Conservation (phyloP, 495 filamentous ascomycete genomes). For the Lasiosphaeria miniovina region DNA sequence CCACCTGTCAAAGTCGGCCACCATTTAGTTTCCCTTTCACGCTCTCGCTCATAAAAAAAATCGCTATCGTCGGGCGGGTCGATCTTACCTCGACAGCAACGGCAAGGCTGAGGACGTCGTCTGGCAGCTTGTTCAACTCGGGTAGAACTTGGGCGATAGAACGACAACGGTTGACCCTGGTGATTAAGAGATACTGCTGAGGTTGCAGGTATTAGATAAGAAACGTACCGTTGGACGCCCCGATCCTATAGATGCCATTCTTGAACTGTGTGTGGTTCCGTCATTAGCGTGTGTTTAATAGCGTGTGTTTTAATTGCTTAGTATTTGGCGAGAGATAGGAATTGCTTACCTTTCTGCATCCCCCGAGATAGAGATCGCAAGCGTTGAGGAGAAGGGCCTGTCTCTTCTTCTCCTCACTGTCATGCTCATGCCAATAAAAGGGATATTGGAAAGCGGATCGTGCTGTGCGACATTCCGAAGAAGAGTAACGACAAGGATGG, state of each 20-base stretch:
- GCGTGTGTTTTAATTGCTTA: neutral
- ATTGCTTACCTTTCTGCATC: slow-evolving; percentile 31
- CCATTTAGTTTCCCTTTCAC: slow-evolving; percentile 19
- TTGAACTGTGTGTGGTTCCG: slow-evolving; percentile 25
- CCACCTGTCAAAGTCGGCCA: slow-evolving; percentile 34
- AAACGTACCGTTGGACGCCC: slow-evolving; percentile 27
- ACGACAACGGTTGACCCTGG: slow-evolving; percentile 28
- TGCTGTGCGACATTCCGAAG: slow-evolving; percentile 20
- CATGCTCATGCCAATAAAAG: slow-evolving; percentile 31
- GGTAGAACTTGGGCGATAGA: slow-evolving; percentile 30
- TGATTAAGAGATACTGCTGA: neutral
- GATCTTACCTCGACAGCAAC: slow-evolving; percentile 28
- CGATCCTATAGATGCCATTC: slow-evolving; percentile 31
- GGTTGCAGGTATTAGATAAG: no score
- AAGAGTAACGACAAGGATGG: slow-evolving; percentile 23
- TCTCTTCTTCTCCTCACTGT: slow-evolving; percentile 31
- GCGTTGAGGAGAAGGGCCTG: slow-evolving; percentile 29
- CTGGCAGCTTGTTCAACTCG: slow-evolving; percentile 37
- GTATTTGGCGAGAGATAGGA: neutral
- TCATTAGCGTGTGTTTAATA: neutral
- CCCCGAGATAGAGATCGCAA: slow-evolving; percentile 29
- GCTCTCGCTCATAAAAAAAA: neutral
- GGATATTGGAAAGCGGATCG: slow-evolving; percentile 20
- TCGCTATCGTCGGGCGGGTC: neutral
- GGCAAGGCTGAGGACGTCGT: slow-evolving; percentile 35